Percentiles rank a stretch among this genome's conserved stretches.
These are phyloP conservation scores for Ustilago nuda DNA, from an alignment of 1,284 basidiomycete genomes.

Conservation along the genomic window DNA sequence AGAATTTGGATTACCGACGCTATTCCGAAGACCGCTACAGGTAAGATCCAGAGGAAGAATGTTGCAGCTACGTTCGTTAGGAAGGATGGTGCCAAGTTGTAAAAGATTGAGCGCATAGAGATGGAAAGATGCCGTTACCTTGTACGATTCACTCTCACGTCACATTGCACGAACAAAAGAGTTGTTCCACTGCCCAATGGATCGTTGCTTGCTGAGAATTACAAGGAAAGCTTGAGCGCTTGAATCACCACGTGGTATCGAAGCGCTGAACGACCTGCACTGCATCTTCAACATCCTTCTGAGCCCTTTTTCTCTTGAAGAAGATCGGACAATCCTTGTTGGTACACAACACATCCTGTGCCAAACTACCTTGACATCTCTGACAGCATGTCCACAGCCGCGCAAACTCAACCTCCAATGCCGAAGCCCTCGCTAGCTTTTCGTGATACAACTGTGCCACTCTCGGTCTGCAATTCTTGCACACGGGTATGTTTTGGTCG, in stretches of 20 bases:
- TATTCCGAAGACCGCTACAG: conserved; percentile 70
- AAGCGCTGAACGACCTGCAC: conserved; percentile 58
- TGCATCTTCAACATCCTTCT: conserved; percentile 64
- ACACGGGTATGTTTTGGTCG: conserved; percentile 62
- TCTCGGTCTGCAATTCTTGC: conserved; percentile 63
- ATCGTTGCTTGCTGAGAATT: neutral
- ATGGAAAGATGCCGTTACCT: neutral
- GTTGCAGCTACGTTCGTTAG: conserved; percentile 60
- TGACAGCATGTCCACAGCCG: conserved; percentile 69
- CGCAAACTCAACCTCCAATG: conserved; percentile 66
- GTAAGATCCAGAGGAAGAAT: conserved; percentile 66
- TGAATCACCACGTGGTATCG: conserved; percentile 52
- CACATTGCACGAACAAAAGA: neutral
- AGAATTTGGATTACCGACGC: conserved; percentile 68
- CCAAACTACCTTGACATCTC: conserved; percentile 66
- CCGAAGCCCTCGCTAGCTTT: conserved; percentile 57
- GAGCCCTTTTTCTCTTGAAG: conserved; percentile 79
- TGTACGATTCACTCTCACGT: neutral
- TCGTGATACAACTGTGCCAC: conserved; percentile 66
- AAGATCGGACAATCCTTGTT: conserved; percentile 98
- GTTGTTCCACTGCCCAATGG: neutral
- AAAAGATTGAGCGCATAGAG: neutral
- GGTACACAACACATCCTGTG: conserved; percentile 91
- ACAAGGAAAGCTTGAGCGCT: neutral
- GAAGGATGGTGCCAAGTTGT: conserved; percentile 52